These are phyloP conservation scores for Funneliformis geosporum DNA, from an alignment of 192 early-diverging fungal species.

Conservation along the genomic window DNA sequence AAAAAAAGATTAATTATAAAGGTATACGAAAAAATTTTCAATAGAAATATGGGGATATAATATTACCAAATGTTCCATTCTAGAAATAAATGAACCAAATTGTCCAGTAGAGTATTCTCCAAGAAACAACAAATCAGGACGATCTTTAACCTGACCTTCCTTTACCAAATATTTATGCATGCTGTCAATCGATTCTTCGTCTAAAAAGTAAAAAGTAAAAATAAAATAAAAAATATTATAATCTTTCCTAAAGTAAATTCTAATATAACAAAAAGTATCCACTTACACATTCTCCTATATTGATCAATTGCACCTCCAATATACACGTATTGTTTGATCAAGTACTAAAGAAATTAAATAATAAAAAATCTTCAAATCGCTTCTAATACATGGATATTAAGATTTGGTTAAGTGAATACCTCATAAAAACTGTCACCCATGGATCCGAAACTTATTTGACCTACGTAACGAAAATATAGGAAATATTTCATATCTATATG, in stretches of 20 bases:
- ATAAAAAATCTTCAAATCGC: background rate
- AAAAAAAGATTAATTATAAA: background rate
- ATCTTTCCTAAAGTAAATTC: no score
- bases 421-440: conserved; percentile 63
- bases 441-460: conserved; percentile 47
- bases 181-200: conserved; percentile 34
- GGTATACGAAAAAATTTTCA: conserved; percentile 22
- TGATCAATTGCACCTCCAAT: conserved; percentile 24
- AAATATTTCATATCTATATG: conserved; percentile 7
- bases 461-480: conserved; percentile 25
- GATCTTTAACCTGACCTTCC: conserved; percentile 13
- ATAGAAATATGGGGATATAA: background rate
- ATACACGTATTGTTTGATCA: conserved; percentile 58
- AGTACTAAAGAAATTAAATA: conserved; percentile 40
- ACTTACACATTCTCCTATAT: conserved; percentile 21
- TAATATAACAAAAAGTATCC: background rate
- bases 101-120: conserved; percentile 12
- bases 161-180: conserved; percentile 40
- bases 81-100: conserved; percentile 20
- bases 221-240: background rate
- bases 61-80: conserved; percentile 43
- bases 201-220: conserved; percentile 28
- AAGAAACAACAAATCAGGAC: conserved; percentile 33
- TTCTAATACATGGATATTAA: background rate
- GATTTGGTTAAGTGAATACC: conserved; percentile 35